Base-by-base conservation (phyloP, 495 filamentous ascomycete genomes). In the Penicillium tannophilum region DNA sequence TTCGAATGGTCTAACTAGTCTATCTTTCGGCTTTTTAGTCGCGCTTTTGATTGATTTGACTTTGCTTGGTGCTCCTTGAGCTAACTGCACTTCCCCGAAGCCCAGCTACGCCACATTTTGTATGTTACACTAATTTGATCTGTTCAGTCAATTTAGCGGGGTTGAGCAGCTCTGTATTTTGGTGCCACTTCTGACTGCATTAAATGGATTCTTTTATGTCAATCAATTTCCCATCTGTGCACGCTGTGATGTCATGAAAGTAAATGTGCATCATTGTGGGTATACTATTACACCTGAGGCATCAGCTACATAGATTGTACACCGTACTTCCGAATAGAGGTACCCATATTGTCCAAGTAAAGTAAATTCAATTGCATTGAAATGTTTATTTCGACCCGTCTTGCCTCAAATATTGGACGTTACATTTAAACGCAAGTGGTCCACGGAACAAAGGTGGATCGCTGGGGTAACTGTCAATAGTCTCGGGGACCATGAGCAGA, bases 371-470 rank as follows among this genome's bases (percentile, higher is more conserved):
- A 17, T 41, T 16, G 14, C 14, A 41, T 41, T 41, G 39, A 6
- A 41, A 36, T 10, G 7, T 12, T 0, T 11, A 36, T 14, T 36
- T 36, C 26, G 12, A 6, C 24, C n/a, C 39, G 4, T 33, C 23
- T 20, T 33, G 20, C 9, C 36, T 36, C 41, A 30, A 50, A 60
- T 46, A 30, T 52, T 49, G 28, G 58, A 61, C 36, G 47, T 47
- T 23, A 2, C 20, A 47, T 55, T 52, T 53, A 44, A 42, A 45
- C 42, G 42, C 45, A 55, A 23, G n/a, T 43, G 30, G 16, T 57
- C 16, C 58, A 62, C 57, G 58, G 60, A 58, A 59, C 52, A 45
- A 33, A 45, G 51, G 51, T 52, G 28, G 55, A 63, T 56, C 60
- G 49, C 12, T 9, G 35, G 50, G 55, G 52, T 39, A 47, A 42